phyloP scores from a whole-genome alignment of 2,329 filamentous ascomycete genomes.

The Fulvia fulva region DNA sequence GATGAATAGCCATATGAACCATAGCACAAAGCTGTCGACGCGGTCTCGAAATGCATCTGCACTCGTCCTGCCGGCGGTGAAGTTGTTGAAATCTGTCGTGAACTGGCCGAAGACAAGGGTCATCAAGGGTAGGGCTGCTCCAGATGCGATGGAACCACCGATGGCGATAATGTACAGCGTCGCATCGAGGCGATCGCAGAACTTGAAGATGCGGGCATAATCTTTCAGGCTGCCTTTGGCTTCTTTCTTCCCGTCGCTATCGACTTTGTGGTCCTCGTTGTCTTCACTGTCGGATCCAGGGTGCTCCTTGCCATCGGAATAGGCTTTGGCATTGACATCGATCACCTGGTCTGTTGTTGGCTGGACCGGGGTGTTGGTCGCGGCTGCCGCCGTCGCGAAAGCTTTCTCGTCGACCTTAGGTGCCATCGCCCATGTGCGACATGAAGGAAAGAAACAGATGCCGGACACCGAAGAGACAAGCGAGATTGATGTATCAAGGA shows the following conservation, averaged over 20 bases:
- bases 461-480: background rate
- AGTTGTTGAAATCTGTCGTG: constrained; percentile 46
- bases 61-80: constrained; percentile 21
- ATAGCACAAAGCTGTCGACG: constrained; percentile 49
- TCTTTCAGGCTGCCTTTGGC: constrained; percentile 17
- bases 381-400: background rate
- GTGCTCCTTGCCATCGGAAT: background rate
- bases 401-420: background rate
- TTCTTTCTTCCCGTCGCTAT: constrained; percentile 3
- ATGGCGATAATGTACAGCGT: constrained; percentile 29
- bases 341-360: background rate
- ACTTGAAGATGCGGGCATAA: constrained; percentile 32
- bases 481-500: background rate
- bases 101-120: constrained; percentile 50
- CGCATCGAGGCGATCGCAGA: constrained; percentile 27
- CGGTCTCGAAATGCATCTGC: constrained; percentile 18
- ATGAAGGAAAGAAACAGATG: background rate
- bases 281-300: background rate
- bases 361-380: background rate
- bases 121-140: constrained; percentile 48
- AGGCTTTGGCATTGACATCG: background rate
- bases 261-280: background rate
- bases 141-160: constrained; percentile 40
- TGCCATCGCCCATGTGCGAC: background rate
- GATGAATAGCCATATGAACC: constrained; percentile 68